phyloP scores from a whole-genome alignment of 345 rosid genomes.

The Ceriops tagal region DNA sequence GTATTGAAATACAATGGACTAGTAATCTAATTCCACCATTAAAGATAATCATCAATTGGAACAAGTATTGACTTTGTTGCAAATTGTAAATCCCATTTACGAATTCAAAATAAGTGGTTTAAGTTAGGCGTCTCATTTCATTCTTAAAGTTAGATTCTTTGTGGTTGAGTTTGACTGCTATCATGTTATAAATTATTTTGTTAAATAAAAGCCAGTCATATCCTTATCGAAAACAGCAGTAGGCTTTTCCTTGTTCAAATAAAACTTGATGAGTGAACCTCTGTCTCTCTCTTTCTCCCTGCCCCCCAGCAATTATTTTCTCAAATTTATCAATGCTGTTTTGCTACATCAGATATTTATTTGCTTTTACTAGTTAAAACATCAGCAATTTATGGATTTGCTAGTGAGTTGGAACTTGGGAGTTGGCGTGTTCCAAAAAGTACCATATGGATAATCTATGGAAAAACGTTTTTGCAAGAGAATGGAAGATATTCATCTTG shows the following conservation, averaged over 20 bases:
- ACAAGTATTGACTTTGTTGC: no score
- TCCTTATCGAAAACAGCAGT: no score
- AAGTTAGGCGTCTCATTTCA: background rate
- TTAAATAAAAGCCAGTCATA: no score
- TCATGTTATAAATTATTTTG: no score
- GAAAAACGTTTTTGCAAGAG: background rate
- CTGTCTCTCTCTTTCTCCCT: background rate
- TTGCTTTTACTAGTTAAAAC: background rate
- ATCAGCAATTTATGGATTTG: background rate
- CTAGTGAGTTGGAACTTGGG: background rate
- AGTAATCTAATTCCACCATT: no score
- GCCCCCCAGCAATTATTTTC: background rate
- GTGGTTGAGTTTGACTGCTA: no score
- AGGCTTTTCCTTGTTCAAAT: no score
- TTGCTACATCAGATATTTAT: background rate
- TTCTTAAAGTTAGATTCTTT: background rate
- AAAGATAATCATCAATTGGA: no score
- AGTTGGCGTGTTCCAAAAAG: background rate
- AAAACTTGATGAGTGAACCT: no score
- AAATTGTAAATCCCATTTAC: no score
- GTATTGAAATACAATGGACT: no score
- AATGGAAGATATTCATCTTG: background rate
- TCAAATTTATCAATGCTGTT: background rate
- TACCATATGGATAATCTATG: background rate
- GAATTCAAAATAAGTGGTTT: background rate